Evolutionary conservation across 306 rosid species (phyloP).

Genomic region (Adenanthera pavonina): DNA sequence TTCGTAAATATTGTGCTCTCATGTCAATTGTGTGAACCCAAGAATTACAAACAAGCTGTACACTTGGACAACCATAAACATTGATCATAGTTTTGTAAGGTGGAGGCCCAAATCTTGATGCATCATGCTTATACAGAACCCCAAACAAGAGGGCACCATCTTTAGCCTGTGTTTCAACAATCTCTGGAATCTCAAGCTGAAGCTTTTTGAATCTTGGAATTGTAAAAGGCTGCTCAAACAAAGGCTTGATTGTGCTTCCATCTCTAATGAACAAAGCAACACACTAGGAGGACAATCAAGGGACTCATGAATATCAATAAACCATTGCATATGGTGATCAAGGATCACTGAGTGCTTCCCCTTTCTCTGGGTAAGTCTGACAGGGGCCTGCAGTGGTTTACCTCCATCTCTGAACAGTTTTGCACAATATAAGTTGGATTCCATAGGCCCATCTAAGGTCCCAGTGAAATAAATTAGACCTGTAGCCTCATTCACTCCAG

Average conservation of each 20-base stretch:
- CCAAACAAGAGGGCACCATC: constrained; percentile 80
- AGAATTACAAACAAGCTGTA: constrained; percentile 82
- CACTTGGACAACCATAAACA: constrained; percentile 93
- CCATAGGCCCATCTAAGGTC: constrained; percentile 85
- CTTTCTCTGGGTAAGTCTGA: constrained; percentile 73
- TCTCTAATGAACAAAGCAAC: constrained; percentile 80
- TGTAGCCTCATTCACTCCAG: constrained; percentile 84
- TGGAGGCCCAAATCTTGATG: constrained; percentile 83
- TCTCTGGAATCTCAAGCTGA: constrained; percentile 85
- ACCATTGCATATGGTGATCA: constrained; percentile 80
- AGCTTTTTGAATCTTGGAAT: constrained; percentile 69
- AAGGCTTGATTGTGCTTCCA: constrained; percentile 72
- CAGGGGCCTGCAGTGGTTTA: constrained; percentile 66
- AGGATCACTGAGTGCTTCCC: constrained; percentile 88
- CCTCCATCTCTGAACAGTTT: constrained; percentile 65
- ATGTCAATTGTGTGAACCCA: constrained; percentile 88
- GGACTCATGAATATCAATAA: constrained; percentile 83
- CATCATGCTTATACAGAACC: constrained; percentile 83
- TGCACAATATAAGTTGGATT: constrained; percentile 75
- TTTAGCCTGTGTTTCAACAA: constrained; percentile 60
- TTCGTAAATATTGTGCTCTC: constrained; percentile 88
- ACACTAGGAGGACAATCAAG: constrained; percentile 82
- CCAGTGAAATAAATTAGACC: constrained; percentile 90
- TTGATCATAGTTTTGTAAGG: constrained; percentile 91
- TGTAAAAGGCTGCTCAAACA: constrained; percentile 66